Evolutionary conservation across 805 yeast genomes (phyloP).

Genomic region (Alloascoidea hylecoeti): DNA sequence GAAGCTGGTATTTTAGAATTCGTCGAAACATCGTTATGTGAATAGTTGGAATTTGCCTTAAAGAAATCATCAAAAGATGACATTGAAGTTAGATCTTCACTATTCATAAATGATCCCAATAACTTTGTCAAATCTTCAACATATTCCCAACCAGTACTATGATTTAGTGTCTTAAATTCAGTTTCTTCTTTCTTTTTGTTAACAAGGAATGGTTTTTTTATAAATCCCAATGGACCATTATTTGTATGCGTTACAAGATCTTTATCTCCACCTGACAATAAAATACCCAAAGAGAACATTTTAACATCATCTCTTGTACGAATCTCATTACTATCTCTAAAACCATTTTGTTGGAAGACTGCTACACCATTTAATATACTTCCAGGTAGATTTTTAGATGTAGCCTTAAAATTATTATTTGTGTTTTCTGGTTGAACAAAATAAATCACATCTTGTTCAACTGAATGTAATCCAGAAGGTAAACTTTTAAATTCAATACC

Average conservation of each 20-base stretch:
- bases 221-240: slow-evolving; percentile 4
- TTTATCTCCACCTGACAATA: slow-evolving; percentile 10
- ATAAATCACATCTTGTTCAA: slow-evolving; percentile 33
- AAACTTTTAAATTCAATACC: slow-evolving; percentile 49
- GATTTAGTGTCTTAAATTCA: slow-evolving; percentile 6
- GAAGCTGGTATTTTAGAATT: slow-evolving; percentile 8
- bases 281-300: slow-evolving; percentile 49
- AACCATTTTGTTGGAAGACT: slow-evolving; percentile 31
- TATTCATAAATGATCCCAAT: slow-evolving; percentile 7
- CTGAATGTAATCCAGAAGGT: slow-evolving; percentile 56
- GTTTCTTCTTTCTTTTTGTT: no score
- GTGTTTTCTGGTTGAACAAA: slow-evolving; percentile 25
- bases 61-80: slow-evolving; percentile 7
- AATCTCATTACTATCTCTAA: slow-evolving; percentile 12
- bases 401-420: slow-evolving; percentile 2
- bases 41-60: not conserved
- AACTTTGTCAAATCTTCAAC: slow-evolving; percentile 11
- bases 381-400: slow-evolving; percentile 2
- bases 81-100: slow-evolving; percentile 5
- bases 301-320: slow-evolving; percentile 16
- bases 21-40: not conserved
- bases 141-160: slow-evolving; percentile 8
- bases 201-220: not conserved
- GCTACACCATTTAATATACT: slow-evolving; percentile 26
- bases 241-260: no score